Evolutionary conservation across 768 basidiomycete species (phyloP).

Genomic region (Candolleomyces efflorescens): DNA sequence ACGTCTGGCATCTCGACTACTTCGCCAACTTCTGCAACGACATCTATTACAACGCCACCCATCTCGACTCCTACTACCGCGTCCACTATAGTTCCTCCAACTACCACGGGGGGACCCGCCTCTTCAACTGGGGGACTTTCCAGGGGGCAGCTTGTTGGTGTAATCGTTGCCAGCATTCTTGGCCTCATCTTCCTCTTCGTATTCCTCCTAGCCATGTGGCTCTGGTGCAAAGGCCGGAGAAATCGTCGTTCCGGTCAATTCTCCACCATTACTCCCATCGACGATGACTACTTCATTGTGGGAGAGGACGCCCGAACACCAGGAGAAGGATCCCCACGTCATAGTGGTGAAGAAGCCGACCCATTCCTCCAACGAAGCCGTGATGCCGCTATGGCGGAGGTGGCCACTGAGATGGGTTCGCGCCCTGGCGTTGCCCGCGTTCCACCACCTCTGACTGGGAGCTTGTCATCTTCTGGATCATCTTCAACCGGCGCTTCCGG

Average conservation of each 20-base stretch:
- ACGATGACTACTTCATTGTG: constrained; percentile 37
- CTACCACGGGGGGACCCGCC: constrained; percentile 11
- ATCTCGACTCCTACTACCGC: constrained; percentile 15
- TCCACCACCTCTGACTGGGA: constrained; percentile 37
- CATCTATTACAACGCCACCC: constrained; percentile 8
- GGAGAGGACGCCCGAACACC: constrained; percentile 31
- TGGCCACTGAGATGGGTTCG: constrained; percentile 18
- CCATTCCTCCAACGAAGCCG: constrained; percentile 49
- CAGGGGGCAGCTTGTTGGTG: constrained; percentile 45
- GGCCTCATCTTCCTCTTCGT: constrained; percentile 57
- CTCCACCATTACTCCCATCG: constrained; percentile 28
- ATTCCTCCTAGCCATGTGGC: constrained; percentile 38
- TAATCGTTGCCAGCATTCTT: constrained; percentile 58
- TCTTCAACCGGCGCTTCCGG: constrained; percentile 40
- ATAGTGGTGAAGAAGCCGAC: constrained; percentile 67
- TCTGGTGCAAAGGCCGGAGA: constrained; percentile 47
- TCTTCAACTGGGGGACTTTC: constrained; percentile 20
- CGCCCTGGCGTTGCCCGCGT: constrained; percentile 26
- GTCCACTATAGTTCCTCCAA: constrained; percentile 10
- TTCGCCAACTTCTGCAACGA: constrained; percentile 15
- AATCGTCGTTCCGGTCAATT: constrained; percentile 26
- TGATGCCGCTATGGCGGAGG: constrained; percentile 9
- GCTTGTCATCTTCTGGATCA: constrained; percentile 36
- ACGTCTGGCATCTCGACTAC: constrained; percentile 11
- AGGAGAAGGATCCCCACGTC: constrained; percentile 67